phyloP scores from a whole-genome alignment of 805 yeast species.

The Komagataella pastoris region DNA sequence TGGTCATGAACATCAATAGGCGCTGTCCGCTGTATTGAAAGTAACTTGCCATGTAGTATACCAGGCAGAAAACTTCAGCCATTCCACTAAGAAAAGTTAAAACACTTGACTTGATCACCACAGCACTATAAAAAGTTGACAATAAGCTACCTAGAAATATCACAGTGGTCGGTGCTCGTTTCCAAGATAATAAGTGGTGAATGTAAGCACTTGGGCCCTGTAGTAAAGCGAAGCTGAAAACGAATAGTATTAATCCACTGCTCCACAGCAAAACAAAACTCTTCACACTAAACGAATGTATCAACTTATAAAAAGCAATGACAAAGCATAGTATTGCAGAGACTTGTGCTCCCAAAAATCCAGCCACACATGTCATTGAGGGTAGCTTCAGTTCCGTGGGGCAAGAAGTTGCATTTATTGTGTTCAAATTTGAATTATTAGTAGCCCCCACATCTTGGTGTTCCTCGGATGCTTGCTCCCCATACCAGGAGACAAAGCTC shows the following conservation, averaged over 20 bases:
- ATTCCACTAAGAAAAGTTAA: constrained; percentile 66
- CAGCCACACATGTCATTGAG: background rate
- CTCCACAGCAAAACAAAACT: constrained; percentile 90
- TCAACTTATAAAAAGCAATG: constrained; percentile 69
- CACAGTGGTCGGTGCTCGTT: constrained; percentile 66
- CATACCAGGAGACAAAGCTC: too few relatives aligned
- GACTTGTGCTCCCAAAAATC: constrained; percentile 6
- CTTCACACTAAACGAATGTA: constrained; percentile 76
- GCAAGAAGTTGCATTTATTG: background rate
- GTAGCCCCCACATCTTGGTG: background rate
- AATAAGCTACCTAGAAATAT: constrained; percentile 74
- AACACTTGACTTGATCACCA: constrained; percentile 56
- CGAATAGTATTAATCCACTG: constrained; percentile 77
- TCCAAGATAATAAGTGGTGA: constrained; percentile 59
- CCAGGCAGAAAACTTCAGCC: constrained; percentile 72
- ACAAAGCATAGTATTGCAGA: constrained; percentile 76
- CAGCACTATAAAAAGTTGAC: constrained; percentile 67
- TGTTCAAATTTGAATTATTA: too few relatives aligned
- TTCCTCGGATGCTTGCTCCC: background rate
- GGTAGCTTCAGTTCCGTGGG: background rate
- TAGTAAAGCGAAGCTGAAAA: constrained; percentile 76
- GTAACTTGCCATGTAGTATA: constrained; percentile 82
- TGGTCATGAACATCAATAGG: too few relatives aligned
- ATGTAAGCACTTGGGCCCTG: constrained; percentile 86
- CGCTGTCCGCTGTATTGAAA: constrained; percentile 39